Base-by-base conservation (phyloP, 2,329 filamentous ascomycete species). In the Rugonectria rugulosa region DNA sequence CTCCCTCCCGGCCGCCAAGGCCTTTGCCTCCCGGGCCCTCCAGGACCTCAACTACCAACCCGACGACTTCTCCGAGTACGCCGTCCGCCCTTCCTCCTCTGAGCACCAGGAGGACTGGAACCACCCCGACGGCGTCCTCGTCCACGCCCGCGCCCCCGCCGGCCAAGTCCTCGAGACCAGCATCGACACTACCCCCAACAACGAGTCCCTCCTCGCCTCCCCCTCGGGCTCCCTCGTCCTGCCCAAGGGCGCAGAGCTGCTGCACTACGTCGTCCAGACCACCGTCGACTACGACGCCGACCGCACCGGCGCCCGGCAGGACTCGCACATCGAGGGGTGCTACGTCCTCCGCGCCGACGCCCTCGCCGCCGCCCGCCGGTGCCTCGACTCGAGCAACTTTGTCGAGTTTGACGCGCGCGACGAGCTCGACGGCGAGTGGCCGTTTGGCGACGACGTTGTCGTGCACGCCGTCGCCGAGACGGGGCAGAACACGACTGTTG, bases 221-320 rank as follows among this genome's bases (percentile, higher is more conserved):
- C 6, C 53, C 1, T 53, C 68, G 24, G 62, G 68, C 1, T 48
- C 55, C 23, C 34, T 62, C 15, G 12, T 59, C 2, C 60, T 73
- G 12, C 67, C 66, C 10, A 40, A 59, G n/a, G 66, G 63, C 6
- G 61, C 64, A 17, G 56, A 68, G 4, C 62, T 69, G 34, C 66
- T 80, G 53, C 70, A 76, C 56, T 76, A 76, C 63, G 72, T 79
- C 11, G 53, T 79, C 45, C 75, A 79, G 63, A 77, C 73, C 6
- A 71, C 64, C n/a, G 68, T 75, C 26, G 68, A 78, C 63, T 78
- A 78, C 66, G 72, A 73, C 50, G 64, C 66, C 31, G 75, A 76
- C 54, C 72, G 72, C 15, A 68, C 63, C 10, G 72, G 72, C 29
- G 61, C 60, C 5, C 61, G 56, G 38, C 74, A 77, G 59, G 62